Conservation (phyloP, 2,329 filamentous ascomycete genomes). For the Tricladium varicosporioides region DNA sequence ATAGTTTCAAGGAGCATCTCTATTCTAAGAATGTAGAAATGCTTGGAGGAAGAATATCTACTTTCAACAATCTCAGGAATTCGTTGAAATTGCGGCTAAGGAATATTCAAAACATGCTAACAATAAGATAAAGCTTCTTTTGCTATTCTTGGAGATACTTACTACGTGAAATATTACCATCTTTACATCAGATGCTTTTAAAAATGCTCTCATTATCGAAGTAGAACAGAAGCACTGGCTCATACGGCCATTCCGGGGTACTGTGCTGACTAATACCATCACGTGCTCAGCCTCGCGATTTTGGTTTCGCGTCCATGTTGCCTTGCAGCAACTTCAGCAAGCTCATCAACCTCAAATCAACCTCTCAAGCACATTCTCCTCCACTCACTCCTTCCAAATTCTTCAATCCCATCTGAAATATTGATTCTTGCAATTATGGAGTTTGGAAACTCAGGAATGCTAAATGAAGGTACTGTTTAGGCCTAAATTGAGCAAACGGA, state of each 20-base stretch:
- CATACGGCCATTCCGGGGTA: neutral
- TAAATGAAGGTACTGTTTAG: slow-evolving; percentile 57
- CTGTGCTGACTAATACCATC: slow-evolving; percentile 1
- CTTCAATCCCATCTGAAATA: slow-evolving; percentile 2
- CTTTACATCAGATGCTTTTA: too few relatives aligned
- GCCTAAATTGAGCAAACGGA: slow-evolving; percentile 2
- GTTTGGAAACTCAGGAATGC: slow-evolving; percentile 58
- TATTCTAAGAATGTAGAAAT: too few relatives aligned
- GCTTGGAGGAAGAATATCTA: too few relatives aligned
- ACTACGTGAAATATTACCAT: too few relatives aligned
- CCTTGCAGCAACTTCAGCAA: slow-evolving; percentile 22
- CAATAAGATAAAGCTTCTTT: too few relatives aligned
- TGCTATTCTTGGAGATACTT: too few relatives aligned
- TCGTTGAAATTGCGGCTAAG: too few relatives aligned
- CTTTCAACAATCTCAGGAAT: too few relatives aligned
- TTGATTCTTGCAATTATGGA: slow-evolving; percentile 48
- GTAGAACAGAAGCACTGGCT: too few relatives aligned
- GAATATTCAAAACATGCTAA: too few relatives aligned
- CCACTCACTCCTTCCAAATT: neutral
- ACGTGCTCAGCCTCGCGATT: slow-evolving; percentile 16
- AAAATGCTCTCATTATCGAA: too few relatives aligned
- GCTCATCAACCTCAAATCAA: slow-evolving; percentile 18
- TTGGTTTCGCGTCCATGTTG: slow-evolving; percentile 24
- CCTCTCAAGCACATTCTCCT: neutral
- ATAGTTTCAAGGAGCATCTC: too few relatives aligned